Percentiles rank a stretch among this genome's conserved stretches.
These are phyloP conservation scores for Pseudonectria buxi DNA, from an alignment of 2,329 filamentous ascomycete genomes.

Conservation along the genomic window DNA sequence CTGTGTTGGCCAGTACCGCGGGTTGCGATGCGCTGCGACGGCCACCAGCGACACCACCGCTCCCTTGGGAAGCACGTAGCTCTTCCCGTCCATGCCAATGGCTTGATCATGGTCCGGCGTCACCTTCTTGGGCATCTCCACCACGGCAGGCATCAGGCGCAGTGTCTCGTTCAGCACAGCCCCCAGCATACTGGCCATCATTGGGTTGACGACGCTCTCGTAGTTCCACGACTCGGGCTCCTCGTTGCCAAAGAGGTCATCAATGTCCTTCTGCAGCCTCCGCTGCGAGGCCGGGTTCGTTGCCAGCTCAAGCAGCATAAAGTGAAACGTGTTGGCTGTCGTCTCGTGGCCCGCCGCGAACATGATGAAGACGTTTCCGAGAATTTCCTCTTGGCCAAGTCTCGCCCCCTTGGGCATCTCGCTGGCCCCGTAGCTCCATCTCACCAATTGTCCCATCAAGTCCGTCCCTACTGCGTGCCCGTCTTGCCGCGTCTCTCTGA, in stretches of 20 bases:
- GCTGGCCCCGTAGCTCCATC: slow-evolving; percentile 29
- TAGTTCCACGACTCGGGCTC: slow-evolving; percentile 63
- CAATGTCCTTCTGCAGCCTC: slow-evolving; percentile 61
- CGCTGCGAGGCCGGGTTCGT: slow-evolving; percentile 57
- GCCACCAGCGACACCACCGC: slow-evolving; percentile 50
- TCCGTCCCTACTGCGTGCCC: slow-evolving; percentile 41
- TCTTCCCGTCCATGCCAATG: slow-evolving; percentile 51
- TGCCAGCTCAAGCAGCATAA: slow-evolving; percentile 61
- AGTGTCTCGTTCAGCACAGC: slow-evolving; percentile 74
- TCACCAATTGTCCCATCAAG: slow-evolving; percentile 44
- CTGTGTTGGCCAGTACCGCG: slow-evolving; percentile 61
- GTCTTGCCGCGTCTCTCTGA: slow-evolving; percentile 32
- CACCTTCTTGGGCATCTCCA: slow-evolving; percentile 64
- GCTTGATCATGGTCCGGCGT: slow-evolving; percentile 43
- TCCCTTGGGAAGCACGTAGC: slow-evolving; percentile 50
- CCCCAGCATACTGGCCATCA: slow-evolving; percentile 64
- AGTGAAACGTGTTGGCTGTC: slow-evolving; percentile 68
- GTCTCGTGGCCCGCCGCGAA: slow-evolving; percentile 75
- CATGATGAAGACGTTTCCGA: slow-evolving; percentile 65
- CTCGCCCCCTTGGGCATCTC: slow-evolving; percentile 23
- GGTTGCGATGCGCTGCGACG: slow-evolving; percentile 57
- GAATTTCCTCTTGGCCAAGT: slow-evolving; percentile 57
- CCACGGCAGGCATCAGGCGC: slow-evolving; percentile 63
- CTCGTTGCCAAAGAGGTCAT: slow-evolving; percentile 53
- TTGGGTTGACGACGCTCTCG: slow-evolving; percentile 55